A percentile compares a stretch with the other conserved stretches of the same genome.
Conservation (phyloP, 345 rosid species). For the Erodium maritimum region DNA sequence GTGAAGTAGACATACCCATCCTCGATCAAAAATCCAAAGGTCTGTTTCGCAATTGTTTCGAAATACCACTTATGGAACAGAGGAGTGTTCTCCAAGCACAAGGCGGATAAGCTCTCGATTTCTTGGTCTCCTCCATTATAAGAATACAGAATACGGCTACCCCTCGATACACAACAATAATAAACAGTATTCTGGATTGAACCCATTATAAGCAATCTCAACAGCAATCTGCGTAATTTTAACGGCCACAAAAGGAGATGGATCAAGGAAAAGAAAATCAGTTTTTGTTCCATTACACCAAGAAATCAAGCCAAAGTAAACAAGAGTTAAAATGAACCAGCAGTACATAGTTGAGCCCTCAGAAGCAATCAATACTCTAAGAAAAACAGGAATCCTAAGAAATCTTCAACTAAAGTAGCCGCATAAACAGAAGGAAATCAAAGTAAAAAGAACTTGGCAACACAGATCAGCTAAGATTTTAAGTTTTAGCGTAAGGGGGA, state of each 20-base stretch:
- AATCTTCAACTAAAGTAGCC: background rate
- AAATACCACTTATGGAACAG: conserved; percentile 72
- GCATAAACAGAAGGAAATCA: background rate
- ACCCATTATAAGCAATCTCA: conserved; percentile 24
- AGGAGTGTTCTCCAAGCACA: conserved; percentile 57
- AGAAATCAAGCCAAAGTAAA: background rate
- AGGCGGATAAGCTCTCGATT: conserved; percentile 38
- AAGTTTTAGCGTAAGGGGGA: too few species aligned
- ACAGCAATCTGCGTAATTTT: background rate
- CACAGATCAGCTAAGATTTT: background rate
- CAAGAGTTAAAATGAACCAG: background rate
- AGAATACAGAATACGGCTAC: conserved; percentile 36
- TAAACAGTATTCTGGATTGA: conserved; percentile 50
- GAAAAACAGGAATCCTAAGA: background rate
- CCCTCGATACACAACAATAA: conserved; percentile 59
- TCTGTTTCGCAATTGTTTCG: conserved; percentile 47
- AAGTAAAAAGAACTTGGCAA: background rate
- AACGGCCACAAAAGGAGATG: background rate
- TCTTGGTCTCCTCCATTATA: conserved; percentile 46
- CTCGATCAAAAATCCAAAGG: conserved; percentile 54
- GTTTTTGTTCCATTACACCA: background rate
- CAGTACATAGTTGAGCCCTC: too few species aligned
- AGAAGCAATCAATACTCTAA: background rate
- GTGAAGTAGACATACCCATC: conserved; percentile 59
- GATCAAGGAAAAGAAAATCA: background rate